These are phyloP conservation scores for Sugiyamaella americana DNA, from an alignment of 805 yeast genomes.

Conservation along the genomic window DNA sequence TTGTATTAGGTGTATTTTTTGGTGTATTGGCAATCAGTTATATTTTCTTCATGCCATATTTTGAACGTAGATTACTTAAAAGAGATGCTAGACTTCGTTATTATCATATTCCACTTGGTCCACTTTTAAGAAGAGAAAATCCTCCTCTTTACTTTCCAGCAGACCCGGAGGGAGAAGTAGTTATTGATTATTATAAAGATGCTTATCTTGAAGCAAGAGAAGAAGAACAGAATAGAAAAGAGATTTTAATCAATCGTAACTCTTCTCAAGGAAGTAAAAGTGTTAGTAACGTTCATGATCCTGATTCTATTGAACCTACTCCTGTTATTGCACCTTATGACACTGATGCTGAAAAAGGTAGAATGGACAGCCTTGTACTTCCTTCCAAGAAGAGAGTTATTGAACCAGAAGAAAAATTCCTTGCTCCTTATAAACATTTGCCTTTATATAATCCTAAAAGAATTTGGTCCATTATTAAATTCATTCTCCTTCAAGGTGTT, in stretches of 20 bases:
- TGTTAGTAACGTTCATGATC: not conserved
- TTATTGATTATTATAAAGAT: conserved; percentile 64
- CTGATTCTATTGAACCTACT: not conserved
- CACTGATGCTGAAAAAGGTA: not conserved
- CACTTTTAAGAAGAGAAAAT: too few relatives aligned
- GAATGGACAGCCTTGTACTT: too few relatives aligned
- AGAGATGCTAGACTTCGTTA: conserved; percentile 62
- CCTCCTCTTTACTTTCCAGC: too few relatives aligned
- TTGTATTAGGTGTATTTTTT: conserved; percentile 60
- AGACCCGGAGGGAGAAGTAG: too few relatives aligned
- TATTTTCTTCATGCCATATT: conserved; percentile 53
- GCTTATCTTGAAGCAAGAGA: too few relatives aligned
- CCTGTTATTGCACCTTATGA: not conserved
- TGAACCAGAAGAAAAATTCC: not conserved
- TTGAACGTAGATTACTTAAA: conserved; percentile 51
- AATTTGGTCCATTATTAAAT: too few relatives aligned
- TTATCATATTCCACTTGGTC: conserved; percentile 54
- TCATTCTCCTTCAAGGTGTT: too few relatives aligned
- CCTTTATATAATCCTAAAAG: too few relatives aligned
- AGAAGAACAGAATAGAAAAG: too few relatives aligned
- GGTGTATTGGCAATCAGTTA: conserved; percentile 49
- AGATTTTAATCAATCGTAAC: too few relatives aligned
- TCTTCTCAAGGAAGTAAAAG: too few relatives aligned
- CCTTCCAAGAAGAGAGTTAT: not conserved
- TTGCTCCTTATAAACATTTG: not conserved